phyloP scores from a whole-genome alignment of 2,329 filamentous ascomycete species.

The Penicillium sp. region DNA sequence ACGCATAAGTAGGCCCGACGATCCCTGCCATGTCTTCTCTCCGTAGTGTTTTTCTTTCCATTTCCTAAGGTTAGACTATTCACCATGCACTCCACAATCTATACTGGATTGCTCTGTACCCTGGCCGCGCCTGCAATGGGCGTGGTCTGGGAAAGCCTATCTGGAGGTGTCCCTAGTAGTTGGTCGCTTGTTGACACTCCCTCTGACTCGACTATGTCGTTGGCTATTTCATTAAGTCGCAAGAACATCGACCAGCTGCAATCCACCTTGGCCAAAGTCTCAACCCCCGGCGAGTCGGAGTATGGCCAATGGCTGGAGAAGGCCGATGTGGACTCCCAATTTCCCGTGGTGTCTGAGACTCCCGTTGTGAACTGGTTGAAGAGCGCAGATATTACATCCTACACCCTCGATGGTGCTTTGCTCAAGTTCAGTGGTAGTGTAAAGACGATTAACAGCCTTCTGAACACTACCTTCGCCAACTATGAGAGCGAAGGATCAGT shows the following conservation, averaged over 20 bases:
- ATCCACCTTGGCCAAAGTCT: conserved; percentile 41
- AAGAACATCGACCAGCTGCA: conserved; percentile 41
- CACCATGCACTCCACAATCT: conserved; percentile 17
- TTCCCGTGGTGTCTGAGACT: conserved; percentile 39
- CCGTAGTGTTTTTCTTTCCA: background rate
- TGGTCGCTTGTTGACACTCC: conserved; percentile 21
- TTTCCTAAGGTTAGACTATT: background rate
- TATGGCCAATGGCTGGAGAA: conserved; percentile 54
- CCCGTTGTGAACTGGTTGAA: conserved; percentile 49
- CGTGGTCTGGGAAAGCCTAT: conserved; percentile 20
- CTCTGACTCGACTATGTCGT: conserved; percentile 14
- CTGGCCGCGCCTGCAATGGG: conserved; percentile 21
- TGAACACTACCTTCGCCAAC: conserved; percentile 52
- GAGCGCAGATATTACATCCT: conserved; percentile 36
- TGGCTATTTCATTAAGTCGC: conserved; percentile 25
- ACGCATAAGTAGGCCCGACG: conserved; percentile 12
- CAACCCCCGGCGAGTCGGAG: conserved; percentile 47
- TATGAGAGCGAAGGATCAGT: conserved; percentile 43
- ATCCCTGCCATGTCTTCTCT: conserved; percentile 5
- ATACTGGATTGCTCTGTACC: conserved; percentile 21
- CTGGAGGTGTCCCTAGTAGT: conserved; percentile 14
- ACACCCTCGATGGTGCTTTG: conserved; percentile 42
- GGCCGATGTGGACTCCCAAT: conserved; percentile 45
- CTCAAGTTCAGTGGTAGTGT: conserved; percentile 47
- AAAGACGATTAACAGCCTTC: conserved; percentile 45